Conservation (phyloP, 768 basidiomycete genomes). For the Leccinum subgranulosum region DNA sequence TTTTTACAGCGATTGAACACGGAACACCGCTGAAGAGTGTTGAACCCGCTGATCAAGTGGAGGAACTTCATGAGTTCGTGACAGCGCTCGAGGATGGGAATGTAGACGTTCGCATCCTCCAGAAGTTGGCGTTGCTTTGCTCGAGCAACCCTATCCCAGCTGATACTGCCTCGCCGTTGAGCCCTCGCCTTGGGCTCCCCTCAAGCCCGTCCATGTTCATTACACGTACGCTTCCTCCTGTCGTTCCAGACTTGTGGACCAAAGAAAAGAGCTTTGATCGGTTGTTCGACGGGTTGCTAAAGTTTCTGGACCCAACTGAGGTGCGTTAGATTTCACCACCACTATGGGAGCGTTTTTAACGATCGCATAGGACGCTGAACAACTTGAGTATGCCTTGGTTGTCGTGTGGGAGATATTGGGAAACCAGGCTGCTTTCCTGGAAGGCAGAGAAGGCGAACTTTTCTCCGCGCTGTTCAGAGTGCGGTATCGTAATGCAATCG, state of each 20-base stretch:
- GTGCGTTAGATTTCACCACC: conserved; percentile 38
- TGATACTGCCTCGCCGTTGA: conserved; percentile 48
- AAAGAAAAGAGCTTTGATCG: conserved; percentile 67
- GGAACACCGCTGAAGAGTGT: conserved; percentile 42
- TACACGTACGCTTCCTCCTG: conserved; percentile 34
- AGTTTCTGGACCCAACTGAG: conserved; percentile 58
- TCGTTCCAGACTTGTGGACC: conserved; percentile 66
- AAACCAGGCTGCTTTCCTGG: conserved; percentile 66
- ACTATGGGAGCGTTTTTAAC: neutral
- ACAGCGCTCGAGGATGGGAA: conserved; percentile 49
- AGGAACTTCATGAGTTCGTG: conserved; percentile 55
- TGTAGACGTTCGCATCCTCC: conserved; percentile 53
- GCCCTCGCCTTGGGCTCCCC: conserved; percentile 49
- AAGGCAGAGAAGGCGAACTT: conserved; percentile 76
- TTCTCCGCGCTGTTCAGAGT: conserved; percentile 69
- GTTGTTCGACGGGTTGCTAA: conserved; percentile 62
- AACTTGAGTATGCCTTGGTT: conserved; percentile 76
- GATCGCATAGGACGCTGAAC: conserved; percentile 50
- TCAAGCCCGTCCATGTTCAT: conserved; percentile 58
- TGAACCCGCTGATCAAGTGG: conserved; percentile 38
- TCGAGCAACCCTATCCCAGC: conserved; percentile 49
- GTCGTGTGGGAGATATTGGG: conserved; percentile 82
- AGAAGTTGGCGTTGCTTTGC: conserved; percentile 65
- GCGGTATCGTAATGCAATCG: conserved; percentile 67
- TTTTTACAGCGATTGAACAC: conserved; percentile 39